Evolutionary conservation across 2,329 filamentous ascomycete genomes (phyloP).

Genomic region (Cladosporium colombiae): DNA sequence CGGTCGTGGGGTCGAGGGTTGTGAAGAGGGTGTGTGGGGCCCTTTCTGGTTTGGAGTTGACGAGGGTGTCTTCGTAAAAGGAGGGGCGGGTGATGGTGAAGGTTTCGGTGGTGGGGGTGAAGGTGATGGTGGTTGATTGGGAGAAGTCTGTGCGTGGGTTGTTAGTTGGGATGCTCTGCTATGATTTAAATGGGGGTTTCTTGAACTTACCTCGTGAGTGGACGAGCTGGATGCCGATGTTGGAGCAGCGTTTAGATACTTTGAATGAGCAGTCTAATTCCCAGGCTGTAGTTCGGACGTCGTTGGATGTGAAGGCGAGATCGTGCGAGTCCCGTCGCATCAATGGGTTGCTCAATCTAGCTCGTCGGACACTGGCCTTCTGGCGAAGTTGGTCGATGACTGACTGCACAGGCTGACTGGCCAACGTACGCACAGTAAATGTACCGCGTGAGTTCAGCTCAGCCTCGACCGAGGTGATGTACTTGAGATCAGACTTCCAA

Average conservation of each 20-base stretch:
- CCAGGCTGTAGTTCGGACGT: slow-evolving; percentile 26
- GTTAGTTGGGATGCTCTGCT: too few species aligned
- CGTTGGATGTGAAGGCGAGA: slow-evolving; percentile 18
- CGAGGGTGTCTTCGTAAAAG: slow-evolving; percentile 34
- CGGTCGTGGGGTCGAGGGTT: slow-evolving; percentile 19
- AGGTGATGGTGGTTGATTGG: slow-evolving; percentile 43
- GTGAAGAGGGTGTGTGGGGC: slow-evolving; percentile 53
- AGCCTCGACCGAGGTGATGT: slow-evolving; percentile 47
- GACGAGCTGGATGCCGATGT: slow-evolving; percentile 29
- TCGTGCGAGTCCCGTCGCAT: slow-evolving; percentile 9
- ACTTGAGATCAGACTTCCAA: slow-evolving; percentile 38
- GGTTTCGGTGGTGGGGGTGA: slow-evolving; percentile 40
- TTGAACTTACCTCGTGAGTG: slow-evolving; percentile 28
- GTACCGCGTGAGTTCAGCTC: slow-evolving; percentile 31
- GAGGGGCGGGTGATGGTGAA: slow-evolving; percentile 42
- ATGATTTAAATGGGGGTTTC: too few species aligned
- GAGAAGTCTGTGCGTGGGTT: slow-evolving; percentile 25
- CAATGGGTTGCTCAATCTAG: slow-evolving; percentile 12
- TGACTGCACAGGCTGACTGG: slow-evolving; percentile 29
- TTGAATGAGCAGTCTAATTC: slow-evolving; percentile 29
- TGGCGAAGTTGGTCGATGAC: slow-evolving; percentile 33
- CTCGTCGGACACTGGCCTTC: slow-evolving; percentile 18
- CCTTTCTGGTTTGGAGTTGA: slow-evolving; percentile 25
- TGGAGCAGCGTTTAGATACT: slow-evolving; percentile 26
- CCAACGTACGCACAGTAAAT: slow-evolving; percentile 48